phyloP scores from a whole-genome alignment of 2,329 filamentous ascomycete species.

The Xylaria sp. region DNA sequence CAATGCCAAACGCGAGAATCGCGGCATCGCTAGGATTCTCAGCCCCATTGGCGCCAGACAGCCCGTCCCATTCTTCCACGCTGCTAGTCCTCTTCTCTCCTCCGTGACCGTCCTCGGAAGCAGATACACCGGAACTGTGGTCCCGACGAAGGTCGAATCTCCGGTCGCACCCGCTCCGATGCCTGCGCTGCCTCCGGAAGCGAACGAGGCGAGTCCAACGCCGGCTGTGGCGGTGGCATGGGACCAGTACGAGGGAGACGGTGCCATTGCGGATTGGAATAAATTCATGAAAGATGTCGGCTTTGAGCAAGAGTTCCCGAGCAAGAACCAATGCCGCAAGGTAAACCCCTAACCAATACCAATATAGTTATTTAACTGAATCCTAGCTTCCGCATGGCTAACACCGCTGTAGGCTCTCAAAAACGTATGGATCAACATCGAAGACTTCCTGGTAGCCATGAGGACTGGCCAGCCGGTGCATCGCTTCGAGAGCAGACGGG shows the following conservation, averaged over 20 bases:
- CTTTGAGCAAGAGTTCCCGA: constrained; percentile 34
- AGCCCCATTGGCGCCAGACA: neutral
- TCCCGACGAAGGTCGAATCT: constrained; percentile 7
- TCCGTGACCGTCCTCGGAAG: neutral
- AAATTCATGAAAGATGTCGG: constrained; percentile 41
- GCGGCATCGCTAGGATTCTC: too few species aligned
- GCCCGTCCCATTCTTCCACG: neutral
- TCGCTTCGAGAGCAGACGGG: constrained; percentile 31
- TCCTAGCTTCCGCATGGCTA: too few species aligned
- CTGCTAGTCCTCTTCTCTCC: neutral
- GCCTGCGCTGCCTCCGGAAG: neutral
- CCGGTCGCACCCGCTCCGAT: neutral
- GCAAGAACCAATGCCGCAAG: constrained; percentile 42
- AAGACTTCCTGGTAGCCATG: constrained; percentile 41
- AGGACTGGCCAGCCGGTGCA: constrained; percentile 24
- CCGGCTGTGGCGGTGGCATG: neutral
- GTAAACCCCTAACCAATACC: constrained; percentile 28
- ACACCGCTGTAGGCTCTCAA: constrained; percentile 34
- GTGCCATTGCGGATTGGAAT: constrained; percentile 40
- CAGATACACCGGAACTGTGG: neutral
- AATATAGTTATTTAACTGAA: too few species aligned
- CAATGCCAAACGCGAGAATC: neutral
- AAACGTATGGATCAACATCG: constrained; percentile 44
- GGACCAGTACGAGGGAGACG: constrained; percentile 19
- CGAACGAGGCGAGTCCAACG: too few species aligned